A percentile compares a stretch with the other conserved stretches of the same genome.
phyloP scores from a whole-genome alignment of 805 yeast species.

The Candida sphagnicola region DNA sequence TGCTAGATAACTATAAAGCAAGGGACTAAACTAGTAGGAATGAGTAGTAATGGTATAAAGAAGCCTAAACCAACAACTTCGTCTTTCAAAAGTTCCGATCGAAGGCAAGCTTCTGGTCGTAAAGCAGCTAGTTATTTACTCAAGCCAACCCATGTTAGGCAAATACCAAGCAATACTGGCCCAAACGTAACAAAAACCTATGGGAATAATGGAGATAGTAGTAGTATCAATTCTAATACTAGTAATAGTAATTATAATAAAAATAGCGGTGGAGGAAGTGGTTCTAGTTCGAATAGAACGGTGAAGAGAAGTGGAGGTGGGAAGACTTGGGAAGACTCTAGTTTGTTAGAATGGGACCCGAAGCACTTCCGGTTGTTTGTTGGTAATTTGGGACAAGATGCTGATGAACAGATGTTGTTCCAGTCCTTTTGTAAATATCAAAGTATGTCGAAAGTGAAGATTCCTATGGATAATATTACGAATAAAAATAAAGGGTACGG shows the following conservation, averaged over 20 bases:
- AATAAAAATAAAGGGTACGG: slow-evolving; percentile 65
- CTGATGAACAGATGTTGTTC: slow-evolving; percentile 51
- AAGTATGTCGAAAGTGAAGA: slow-evolving; percentile 54
- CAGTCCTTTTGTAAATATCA: slow-evolving; percentile 51
- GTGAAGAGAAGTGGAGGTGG: slow-evolving; percentile 46
- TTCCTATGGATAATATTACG: slow-evolving; percentile 48
- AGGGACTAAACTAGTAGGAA: neutral
- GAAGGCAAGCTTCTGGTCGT: slow-evolving; percentile 51
- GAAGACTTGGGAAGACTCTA: slow-evolving; percentile 43
- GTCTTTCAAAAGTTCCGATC: slow-evolving; percentile 34
- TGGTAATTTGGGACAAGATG: slow-evolving; percentile 71
- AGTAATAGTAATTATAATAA: neutral
- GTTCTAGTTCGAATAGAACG: slow-evolving; percentile 14
- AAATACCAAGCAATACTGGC: no score
- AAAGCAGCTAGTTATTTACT: slow-evolving; percentile 44
- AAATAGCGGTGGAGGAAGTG: neutral
- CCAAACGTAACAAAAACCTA: no score
- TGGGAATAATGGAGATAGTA: no score
- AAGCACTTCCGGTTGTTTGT: slow-evolving; percentile 68
- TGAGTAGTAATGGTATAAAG: slow-evolving; percentile 4
- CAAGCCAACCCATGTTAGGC: slow-evolving; percentile 12
- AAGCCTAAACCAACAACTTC: slow-evolving; percentile 5
- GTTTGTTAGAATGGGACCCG: slow-evolving; percentile 63
- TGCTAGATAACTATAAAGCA: neutral
- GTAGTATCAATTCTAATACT: neutral